phyloP scores from a whole-genome alignment of 2,329 filamentous ascomycete species.

The Fusarium fracticaudum region DNA sequence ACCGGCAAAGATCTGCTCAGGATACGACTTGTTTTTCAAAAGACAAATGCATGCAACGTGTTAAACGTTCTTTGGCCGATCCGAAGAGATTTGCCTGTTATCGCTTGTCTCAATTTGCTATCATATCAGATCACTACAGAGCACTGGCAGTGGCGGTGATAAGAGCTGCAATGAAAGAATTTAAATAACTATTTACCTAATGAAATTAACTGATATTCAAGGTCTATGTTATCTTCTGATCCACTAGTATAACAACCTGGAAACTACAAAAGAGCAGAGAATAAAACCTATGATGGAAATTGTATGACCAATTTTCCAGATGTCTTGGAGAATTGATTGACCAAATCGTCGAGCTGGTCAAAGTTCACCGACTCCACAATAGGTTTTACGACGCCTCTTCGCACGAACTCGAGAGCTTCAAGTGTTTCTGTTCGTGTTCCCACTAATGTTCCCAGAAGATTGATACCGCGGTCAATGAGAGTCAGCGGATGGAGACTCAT shows the following conservation, averaged over 20 bases:
- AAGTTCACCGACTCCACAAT: not conserved
- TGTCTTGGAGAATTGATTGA: not conserved
- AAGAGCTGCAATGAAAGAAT: not conserved
- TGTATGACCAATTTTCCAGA: slow-evolving; percentile 10
- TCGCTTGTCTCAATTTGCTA: not conserved
- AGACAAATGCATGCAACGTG: not conserved
- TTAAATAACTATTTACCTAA: fast-evolving
- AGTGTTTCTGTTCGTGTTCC: slow-evolving; percentile 51
- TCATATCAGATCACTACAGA: not conserved
- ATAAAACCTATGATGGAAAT: not conserved
- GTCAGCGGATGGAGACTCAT: slow-evolving; percentile 48
- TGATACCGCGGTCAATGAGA: slow-evolving; percentile 49
- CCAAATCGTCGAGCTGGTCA: not conserved
- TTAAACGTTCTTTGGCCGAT: not conserved
- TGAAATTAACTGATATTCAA: not conserved
- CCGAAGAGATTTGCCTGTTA: too few relatives aligned
- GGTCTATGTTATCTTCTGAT: not conserved
- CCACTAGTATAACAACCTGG: too few relatives aligned
- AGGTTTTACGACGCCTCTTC: slow-evolving; percentile 25
- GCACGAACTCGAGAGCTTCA: slow-evolving; percentile 54
- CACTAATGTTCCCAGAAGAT: slow-evolving; percentile 48
- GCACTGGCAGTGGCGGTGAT: too few relatives aligned
- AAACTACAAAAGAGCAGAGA: not conserved
- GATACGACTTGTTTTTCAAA: not conserved
- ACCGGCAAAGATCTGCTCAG: not conserved